A percentile compares a stretch with the other conserved stretches of the same genome.
These are phyloP conservation scores for Aureobasidium sp. DNA, from an alignment of 2,329 filamentous ascomycete genomes.

Conservation along the genomic window DNA sequence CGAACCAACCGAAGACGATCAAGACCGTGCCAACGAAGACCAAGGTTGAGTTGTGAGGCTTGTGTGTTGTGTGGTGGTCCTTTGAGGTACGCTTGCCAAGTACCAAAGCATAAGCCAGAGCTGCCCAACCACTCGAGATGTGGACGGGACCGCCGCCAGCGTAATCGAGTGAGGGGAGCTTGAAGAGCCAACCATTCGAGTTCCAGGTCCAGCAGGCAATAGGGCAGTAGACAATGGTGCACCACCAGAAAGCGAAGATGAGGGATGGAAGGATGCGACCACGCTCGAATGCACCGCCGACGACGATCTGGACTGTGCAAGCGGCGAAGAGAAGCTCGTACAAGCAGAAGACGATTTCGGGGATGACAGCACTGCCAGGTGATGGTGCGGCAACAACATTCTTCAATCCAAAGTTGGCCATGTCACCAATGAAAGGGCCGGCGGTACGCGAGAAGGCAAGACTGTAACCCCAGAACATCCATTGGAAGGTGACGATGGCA, in stretches of 20 bases:
- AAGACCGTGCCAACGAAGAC: conserved; percentile 52
- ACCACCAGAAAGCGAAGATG: conserved; percentile 57
- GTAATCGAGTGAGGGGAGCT: conserved; percentile 54
- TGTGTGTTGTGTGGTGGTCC: conserved; percentile 44
- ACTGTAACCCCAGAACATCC: conserved; percentile 56
- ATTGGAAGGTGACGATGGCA: conserved; percentile 46
- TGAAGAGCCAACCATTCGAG: conserved; percentile 56
- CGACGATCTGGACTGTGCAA: conserved; percentile 56
- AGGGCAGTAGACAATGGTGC: conserved; percentile 57
- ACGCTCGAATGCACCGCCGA: conserved; percentile 57
- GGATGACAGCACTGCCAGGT: conserved; percentile 49
- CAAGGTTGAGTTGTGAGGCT: conserved; percentile 56
- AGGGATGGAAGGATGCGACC: conserved; percentile 59
- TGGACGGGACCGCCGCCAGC: conserved; percentile 53
- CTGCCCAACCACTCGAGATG: conserved; percentile 56
- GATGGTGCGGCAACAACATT: conserved; percentile 55
- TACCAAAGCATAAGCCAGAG: conserved; percentile 56
- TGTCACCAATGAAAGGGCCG: conserved; percentile 55
- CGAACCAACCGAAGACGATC: conserved; percentile 46
- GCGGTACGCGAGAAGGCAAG: conserved; percentile 55
- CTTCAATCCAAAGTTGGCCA: conserved; percentile 55
- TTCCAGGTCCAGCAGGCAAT: conserved; percentile 65
- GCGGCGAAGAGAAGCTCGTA: conserved; percentile 60
- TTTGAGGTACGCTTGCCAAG: conserved; percentile 51
- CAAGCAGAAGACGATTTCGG: conserved; percentile 59